phyloP scores from a whole-genome alignment of 495 filamentous ascomycete genomes.

The Penicillium canariense region DNA sequence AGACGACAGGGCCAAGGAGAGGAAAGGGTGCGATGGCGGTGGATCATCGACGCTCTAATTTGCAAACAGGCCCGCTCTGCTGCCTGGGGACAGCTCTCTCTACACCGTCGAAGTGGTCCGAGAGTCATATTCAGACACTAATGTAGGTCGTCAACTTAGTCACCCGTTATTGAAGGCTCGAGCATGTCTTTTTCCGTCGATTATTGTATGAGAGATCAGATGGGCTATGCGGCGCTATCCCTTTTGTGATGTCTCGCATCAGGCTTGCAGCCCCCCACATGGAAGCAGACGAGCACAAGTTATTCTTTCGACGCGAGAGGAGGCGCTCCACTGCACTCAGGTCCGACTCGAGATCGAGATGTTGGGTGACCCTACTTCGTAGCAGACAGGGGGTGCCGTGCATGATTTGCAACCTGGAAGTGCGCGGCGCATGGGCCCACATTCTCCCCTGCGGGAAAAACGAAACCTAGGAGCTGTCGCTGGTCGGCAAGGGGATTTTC shows the following conservation, averaged over 20 bases:
- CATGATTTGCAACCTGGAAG: constrained; percentile 16
- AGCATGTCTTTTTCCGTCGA: background rate
- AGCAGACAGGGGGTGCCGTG: constrained; percentile 3
- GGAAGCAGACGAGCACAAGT: background rate
- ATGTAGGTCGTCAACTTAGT: too few species aligned
- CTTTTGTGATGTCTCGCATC: constrained; percentile 30
- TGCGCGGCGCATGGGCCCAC: constrained; percentile 15
- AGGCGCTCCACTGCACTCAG: constrained; percentile 4
- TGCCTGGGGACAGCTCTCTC: background rate
- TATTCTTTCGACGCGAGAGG: background rate
- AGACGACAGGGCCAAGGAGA: too few species aligned
- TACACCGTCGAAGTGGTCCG: background rate
- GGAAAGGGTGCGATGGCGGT: background rate
- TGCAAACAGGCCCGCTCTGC: constrained; percentile 13
- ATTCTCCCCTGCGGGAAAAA: constrained; percentile 4
- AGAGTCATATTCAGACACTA: too few species aligned
- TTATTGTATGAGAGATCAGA: constrained; percentile 10
- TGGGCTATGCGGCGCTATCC: constrained; percentile 8
- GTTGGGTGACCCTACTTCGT: background rate
- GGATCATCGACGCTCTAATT: constrained; percentile 17
- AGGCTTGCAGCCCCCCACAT: constrained; percentile 3
- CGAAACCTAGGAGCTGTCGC: background rate
- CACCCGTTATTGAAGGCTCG: too few species aligned
- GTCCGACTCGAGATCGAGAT: constrained; percentile 6
- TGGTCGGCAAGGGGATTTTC: constrained; percentile 17